phyloP scores from a whole-genome alignment of 352 stramenopile species.

The Globisporangium viniferum region DNA sequence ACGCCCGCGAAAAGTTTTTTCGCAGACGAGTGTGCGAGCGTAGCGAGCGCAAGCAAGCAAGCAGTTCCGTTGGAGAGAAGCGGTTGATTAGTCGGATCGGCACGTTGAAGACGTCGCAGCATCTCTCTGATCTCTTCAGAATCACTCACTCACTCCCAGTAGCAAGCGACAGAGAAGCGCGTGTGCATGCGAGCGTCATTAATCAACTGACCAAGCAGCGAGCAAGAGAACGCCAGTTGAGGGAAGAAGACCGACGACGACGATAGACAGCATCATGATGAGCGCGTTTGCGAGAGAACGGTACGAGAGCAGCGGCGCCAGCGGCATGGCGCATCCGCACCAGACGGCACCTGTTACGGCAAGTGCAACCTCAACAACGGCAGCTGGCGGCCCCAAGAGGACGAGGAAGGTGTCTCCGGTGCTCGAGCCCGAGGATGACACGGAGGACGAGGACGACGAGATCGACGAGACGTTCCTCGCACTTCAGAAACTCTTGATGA shows the following conservation, averaged over 20 bases:
- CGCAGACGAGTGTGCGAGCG: conserved; percentile 5
- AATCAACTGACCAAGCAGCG: not conserved
- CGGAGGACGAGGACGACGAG: conserved; percentile 60
- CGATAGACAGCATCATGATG: conserved; percentile 6
- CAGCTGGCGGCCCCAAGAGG: conserved; percentile 18
- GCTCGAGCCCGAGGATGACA: conserved; percentile 26
- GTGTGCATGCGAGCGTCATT: not conserved
- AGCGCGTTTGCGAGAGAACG: conserved; percentile 11
- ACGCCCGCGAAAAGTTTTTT: not conserved
- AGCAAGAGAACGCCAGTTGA: conserved; percentile 2
- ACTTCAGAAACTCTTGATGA: conserved; percentile 68
- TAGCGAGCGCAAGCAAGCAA: too few relatives aligned
- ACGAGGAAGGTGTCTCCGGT: conserved; percentile 50
- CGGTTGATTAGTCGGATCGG: not conserved
- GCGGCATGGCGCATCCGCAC: not conserved
- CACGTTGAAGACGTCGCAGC: not conserved
- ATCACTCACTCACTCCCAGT: not conserved
- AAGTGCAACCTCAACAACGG: not conserved
- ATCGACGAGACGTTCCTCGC: conserved; percentile 79
- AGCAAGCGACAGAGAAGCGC: not conserved
- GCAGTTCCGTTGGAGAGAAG: not conserved
- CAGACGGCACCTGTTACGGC: not conserved
- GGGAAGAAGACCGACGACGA: not conserved
- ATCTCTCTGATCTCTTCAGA: not conserved
- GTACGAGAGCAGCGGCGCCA: conserved; percentile 1